Conservation (phyloP, 352 stramenopile genomes). For the Pythium graminicola region DNA sequence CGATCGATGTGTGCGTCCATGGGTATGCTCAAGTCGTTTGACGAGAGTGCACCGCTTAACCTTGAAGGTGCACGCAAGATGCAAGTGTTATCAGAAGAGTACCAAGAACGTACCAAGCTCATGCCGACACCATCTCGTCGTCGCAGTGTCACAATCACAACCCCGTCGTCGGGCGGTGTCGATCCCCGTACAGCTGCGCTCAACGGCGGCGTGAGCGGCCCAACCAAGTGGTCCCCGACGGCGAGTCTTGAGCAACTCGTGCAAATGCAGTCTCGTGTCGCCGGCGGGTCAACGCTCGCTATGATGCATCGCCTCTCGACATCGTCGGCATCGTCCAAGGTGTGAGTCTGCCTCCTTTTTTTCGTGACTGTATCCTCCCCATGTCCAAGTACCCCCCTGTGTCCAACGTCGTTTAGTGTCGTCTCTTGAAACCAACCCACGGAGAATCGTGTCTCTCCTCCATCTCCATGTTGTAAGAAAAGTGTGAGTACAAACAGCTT, state of each 20-base stretch:
- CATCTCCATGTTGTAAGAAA: conserved; percentile 6
- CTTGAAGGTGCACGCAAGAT: conserved; percentile 81
- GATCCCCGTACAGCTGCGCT: conserved; percentile 21
- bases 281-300: conserved; percentile 37
- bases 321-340: conserved; percentile 14
- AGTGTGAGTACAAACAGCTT: neutral
- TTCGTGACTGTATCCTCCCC: too few relatives aligned
- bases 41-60: conserved; percentile 72
- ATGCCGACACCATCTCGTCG: conserved; percentile 61
- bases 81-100: conserved; percentile 83
- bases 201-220: conserved; percentile 9
- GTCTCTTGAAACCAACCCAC: conserved; percentile 1
- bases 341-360: neutral
- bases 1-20: conserved; percentile 92
- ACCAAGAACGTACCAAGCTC: conserved; percentile 78
- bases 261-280: conserved; percentile 73
- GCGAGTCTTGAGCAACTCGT: conserved; percentile 80
- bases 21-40: conserved; percentile 65
- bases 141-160: conserved; percentile 73
- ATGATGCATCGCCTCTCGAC: conserved; percentile 53
- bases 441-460: neutral
- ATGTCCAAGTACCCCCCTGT: neutral
- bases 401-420: neutral
- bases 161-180: conserved; percentile 25
- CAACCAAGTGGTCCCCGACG: conserved; percentile 45